Evolutionary conservation across 768 basidiomycete species (phyloP).

Genomic region (Lactifluus subvellereus): DNA sequence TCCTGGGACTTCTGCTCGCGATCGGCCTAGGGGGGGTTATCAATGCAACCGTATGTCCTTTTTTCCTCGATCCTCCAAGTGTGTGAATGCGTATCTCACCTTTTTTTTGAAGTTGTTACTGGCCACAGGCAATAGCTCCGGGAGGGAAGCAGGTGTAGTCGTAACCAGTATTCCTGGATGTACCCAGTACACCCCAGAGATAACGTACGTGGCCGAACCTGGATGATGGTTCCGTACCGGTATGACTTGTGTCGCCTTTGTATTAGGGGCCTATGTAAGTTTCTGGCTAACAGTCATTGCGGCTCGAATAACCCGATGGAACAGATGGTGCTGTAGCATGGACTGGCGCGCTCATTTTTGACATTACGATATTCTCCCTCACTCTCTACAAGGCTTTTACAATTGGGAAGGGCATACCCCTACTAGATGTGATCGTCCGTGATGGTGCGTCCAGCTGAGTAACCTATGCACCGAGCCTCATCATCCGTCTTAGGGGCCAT

Average conservation of each 20-base stretch:
- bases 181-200: neutral
- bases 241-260: neutral
- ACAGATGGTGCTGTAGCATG: conserved; percentile 9
- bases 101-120: neutral
- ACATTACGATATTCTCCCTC: conserved; percentile 5
- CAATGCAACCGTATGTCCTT: neutral
- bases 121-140: neutral
- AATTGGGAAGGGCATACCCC: neutral
- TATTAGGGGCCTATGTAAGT: conserved; percentile 8
- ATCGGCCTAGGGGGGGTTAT: neutral
- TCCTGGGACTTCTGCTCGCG: neutral
- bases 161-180: conserved; percentile 6
- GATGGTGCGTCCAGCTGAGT: conserved; percentile 1
- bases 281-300: too few relatives aligned
- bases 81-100: neutral
- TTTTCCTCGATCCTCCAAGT: too few relatives aligned
- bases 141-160: neutral
- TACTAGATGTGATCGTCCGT: conserved; percentile 14
- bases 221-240: neutral
- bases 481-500: conserved; percentile 3
- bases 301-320: neutral
- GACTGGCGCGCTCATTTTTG: conserved; percentile 9
- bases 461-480: neutral
- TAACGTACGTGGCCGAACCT: neutral
- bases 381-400: conserved; percentile 10